Evolutionary conservation across 148 eudicot species (phyloP), one percentile per base, ranked within the genome.

Genomic region (Euryodendron excelsum): DNA sequence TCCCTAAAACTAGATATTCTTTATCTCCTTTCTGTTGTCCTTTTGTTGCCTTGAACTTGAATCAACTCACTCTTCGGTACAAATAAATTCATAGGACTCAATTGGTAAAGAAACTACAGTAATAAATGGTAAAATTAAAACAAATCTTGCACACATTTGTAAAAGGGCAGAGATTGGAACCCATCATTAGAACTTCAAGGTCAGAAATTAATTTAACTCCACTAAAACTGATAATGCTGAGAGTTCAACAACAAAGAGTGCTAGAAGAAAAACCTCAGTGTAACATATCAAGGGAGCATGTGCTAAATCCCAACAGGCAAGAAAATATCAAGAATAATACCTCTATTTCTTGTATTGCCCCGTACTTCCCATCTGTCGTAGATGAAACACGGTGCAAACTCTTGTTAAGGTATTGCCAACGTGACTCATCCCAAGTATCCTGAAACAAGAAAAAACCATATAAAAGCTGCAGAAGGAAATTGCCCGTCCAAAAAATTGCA

Each of bases 371-470:
- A 85, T 96, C 87, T 23, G 91, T 86, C 3, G 93, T 87, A 59
- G 94, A 90, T 78, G 99, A 92, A 80, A 94, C 94, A 69, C 92
- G 89, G 28, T 84, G 92, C 77, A 92, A 82, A 75, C 98, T 93
- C 83, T 71, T 87, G 80, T 96, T 96, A 52, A 96, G 84, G 62
- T 76, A 81, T 74, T 80, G 88, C 99, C 99, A 96, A 37, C 85
- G 89, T 62, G 83, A 85, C 81, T 92, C 99, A 81, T 96, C 99
- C 74, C 85, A 79, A 72, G 97, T 90, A 83, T 92, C 94, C 99
- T 96, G 86, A 45, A 89, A 74, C 37, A 73, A 21, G 30, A 62
- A 45, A 76, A 25, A 64, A 23, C 14, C 28, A 37, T 36, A 37
- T 59, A 37, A 28, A 33, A 55, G 30, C 76, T 9, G 41, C 39